Evolutionary conservation across 371 early-diverging fungal genomes (phyloP), one percentile per base, ranked within the genome.

Genomic region (Blastocladiella emersonii): DNA sequence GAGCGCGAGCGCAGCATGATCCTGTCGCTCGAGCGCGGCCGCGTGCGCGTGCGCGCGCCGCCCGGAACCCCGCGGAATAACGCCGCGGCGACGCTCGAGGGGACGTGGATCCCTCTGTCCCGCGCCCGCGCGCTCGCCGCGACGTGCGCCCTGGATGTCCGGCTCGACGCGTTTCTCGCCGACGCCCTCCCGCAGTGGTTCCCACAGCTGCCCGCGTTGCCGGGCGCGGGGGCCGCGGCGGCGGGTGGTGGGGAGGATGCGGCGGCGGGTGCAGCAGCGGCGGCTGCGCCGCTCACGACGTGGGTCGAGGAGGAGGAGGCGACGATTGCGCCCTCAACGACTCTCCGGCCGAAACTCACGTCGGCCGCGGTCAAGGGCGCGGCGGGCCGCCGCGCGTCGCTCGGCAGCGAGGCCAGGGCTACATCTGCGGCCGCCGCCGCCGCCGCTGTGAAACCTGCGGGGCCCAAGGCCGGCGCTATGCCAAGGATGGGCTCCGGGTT

Each of bases 61-160:
- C 25, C 25, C 4, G 19, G 15, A 27, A 4, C 27, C 17, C 13
- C n/a, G 15, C n/a, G 21, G 19, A 25, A 15, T 10, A 1, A 21
- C 10, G 30, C 30, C 34, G 12, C 21, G 34, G 15, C 23, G 19
- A 35, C 59, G 48, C 70, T 93, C 39, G 84, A 83, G 63, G 93
- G 93, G 34, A 92, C 92, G 0, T 93, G 93, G 93, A 88, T 93
- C 57, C 93, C 93, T 3, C 72, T 93, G 30, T 75, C 82, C 1
- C 85, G 93, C 19, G 93, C 91, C 1, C 84, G 88, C 32, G 91
- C 88, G 12, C 71, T 93, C 49, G 89, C 92, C 0, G 81, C 87
- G 1, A 91, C 88, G 0, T 87, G 89, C 64, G 88, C 90, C 8
- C 72, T 91, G 30, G 87, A 90, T 62, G 79, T 85, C 67, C 81